These are phyloP conservation scores for Aphanoascus verrucosus DNA, from an alignment of 2,329 filamentous ascomycete species.

Conservation along the genomic window DNA sequence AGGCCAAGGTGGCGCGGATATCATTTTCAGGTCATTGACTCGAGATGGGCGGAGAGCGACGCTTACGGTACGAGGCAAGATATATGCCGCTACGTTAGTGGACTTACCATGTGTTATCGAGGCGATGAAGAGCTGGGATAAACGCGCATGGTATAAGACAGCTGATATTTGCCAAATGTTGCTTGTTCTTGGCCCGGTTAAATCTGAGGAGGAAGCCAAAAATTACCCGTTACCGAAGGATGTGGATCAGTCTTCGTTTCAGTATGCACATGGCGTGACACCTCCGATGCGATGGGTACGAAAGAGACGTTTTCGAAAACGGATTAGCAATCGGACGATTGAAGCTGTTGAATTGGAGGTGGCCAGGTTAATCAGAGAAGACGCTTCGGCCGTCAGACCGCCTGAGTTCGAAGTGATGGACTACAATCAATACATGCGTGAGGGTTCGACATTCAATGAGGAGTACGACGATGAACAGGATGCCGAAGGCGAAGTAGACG, in stretches of 20 bases:
- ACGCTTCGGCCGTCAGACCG: conserved; percentile 48
- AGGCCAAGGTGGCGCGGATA: conserved; percentile 59
- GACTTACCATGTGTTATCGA: conserved; percentile 81
- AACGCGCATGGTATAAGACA: conserved; percentile 76
- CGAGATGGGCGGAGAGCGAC: conserved; percentile 61
- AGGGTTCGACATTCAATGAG: conserved; percentile 36
- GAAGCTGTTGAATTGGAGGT: conserved; percentile 75
- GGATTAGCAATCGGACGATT: conserved; percentile 71
- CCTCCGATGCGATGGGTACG: conserved; percentile 79
- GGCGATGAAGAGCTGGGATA: conserved; percentile 88
- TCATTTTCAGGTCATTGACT: conserved; percentile 66
- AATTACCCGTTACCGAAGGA: conserved; percentile 59
- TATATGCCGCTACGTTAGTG: conserved; percentile 68
- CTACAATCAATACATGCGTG: conserved; percentile 37
- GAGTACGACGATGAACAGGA: conserved; percentile 40
- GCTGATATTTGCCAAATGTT: conserved; percentile 86
- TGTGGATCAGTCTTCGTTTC: conserved; percentile 54
- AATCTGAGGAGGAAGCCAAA: conserved; percentile 55
- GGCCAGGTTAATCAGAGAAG: conserved; percentile 59
- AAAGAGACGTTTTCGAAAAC: conserved; percentile 72
- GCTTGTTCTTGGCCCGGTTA: conserved; percentile 59
- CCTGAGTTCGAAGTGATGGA: conserved; percentile 57
- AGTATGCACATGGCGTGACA: conserved; percentile 76
- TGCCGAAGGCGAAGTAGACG: conserved; percentile 39
- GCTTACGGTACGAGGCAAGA: conserved; percentile 56